Evolutionary conservation across 1,284 basidiomycete species (phyloP).

Genomic region (Cryptococcus sp.): DNA sequence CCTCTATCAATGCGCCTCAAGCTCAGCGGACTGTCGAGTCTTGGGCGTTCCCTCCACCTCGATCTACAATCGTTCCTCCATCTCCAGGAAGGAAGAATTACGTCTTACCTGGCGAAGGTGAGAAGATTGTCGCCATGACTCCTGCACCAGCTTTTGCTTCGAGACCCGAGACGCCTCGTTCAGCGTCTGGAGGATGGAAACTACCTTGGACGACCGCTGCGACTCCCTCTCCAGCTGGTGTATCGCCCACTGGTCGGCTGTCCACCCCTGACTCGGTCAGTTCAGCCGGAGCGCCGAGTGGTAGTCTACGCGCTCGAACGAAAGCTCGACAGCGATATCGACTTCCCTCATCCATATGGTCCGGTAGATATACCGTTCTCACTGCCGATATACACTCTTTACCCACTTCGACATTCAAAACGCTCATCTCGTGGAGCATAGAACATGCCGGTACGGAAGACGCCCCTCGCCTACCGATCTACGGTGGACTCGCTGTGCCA

Average conservation of each 20-base stretch:
- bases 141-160: conserved; percentile 28
- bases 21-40: conserved; percentile 44
- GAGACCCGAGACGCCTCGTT: conserved; percentile 36
- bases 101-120: conserved; percentile 37
- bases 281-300: conserved; percentile 5
- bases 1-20: conserved; percentile 27
- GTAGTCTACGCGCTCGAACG: background rate
- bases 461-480: conserved; percentile 36
- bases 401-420: conserved; percentile 38
- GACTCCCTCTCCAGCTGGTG: no score
- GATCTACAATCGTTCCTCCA: conserved; percentile 33
- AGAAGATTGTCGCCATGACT: conserved; percentile 40
- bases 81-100: conserved; percentile 43
- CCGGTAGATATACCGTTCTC: conserved; percentile 35
- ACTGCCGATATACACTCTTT: conserved; percentile 40
- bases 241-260: conserved; percentile 16
- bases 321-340: conserved; percentile 24
- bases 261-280: conserved; percentile 24
- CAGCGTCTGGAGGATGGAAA: conserved; percentile 54
- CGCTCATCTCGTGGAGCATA: conserved; percentile 39
- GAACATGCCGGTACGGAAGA: conserved; percentile 30
- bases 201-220: conserved; percentile 32
- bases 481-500: conserved; percentile 44
- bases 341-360: conserved; percentile 40
- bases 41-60: conserved; percentile 48